phyloP scores from a whole-genome alignment of 2,329 filamentous ascomycete species.

The Aspergillus sclerotialis region DNA sequence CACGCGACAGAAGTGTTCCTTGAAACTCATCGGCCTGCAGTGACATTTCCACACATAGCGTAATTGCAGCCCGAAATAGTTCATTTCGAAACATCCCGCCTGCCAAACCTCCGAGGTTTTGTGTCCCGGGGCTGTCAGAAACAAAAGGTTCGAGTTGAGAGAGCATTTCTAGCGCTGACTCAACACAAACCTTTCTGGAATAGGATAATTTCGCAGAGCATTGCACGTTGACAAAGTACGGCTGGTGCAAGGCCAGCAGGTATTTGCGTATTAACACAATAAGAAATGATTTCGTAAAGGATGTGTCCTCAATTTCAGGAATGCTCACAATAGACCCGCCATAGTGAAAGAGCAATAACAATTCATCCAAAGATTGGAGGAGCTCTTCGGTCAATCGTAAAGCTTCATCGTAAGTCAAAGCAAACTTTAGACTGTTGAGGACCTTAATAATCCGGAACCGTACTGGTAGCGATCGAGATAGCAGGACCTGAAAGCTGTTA shows the following conservation, averaged over 20 bases:
- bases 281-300: constrained; percentile 33
- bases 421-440: constrained; percentile 24
- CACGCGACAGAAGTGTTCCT: constrained; percentile 3
- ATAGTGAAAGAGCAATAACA: constrained; percentile 17
- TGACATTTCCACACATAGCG: constrained; percentile 25
- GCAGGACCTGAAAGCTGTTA: constrained; percentile 22
- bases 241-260: constrained; percentile 48
- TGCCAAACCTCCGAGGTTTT: constrained; percentile 22
- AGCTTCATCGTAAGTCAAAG: constrained; percentile 26
- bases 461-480: constrained; percentile 20
- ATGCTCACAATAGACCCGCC: constrained; percentile 4
- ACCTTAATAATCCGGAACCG: constrained; percentile 23
- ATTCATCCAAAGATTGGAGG: constrained; percentile 14
- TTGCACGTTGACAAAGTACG: constrained; percentile 27
- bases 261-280: constrained; percentile 50
- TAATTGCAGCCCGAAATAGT: constrained; percentile 25
- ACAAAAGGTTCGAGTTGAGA: constrained; percentile 20
- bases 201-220: constrained; percentile 29
- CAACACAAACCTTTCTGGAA: constrained; percentile 30
- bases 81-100: constrained; percentile 31
- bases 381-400: constrained; percentile 24
- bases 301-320: constrained; percentile 8
- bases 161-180: constrained; percentile 28
- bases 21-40: constrained; percentile 22
- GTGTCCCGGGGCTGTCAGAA: constrained; percentile 9